phyloP scores from a whole-genome alignment of 352 stramenopile species.

The Phytophthora capsici region DNA sequence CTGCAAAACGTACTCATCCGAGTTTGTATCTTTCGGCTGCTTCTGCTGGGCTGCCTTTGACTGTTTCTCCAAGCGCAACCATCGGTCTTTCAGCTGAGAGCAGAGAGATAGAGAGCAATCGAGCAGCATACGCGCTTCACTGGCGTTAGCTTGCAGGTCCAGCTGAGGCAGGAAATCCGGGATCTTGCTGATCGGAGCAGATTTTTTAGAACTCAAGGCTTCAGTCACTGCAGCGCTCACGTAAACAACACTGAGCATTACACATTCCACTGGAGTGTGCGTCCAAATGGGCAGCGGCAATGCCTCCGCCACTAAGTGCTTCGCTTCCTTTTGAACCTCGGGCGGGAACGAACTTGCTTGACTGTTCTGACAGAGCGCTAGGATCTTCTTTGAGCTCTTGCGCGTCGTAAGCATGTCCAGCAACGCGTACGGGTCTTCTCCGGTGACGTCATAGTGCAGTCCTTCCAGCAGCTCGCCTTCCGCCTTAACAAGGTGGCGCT shows the following conservation, averaged over 20 bases:
- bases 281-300: constrained; percentile 73
- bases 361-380: constrained; percentile 18
- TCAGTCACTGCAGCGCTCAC: constrained; percentile 63
- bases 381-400: constrained; percentile 54
- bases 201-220: constrained; percentile 27
- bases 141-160: constrained; percentile 46
- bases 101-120: constrained; percentile 66
- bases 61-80: constrained; percentile 64
- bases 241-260: constrained; percentile 75
- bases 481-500: constrained; percentile 63
- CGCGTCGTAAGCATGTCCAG: constrained; percentile 69
- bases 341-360: constrained; percentile 10
- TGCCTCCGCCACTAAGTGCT: constrained; percentile 61
- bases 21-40: constrained; percentile 13
- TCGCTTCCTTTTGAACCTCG: constrained; percentile 75
- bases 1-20: constrained; percentile 58
- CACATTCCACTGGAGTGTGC: constrained; percentile 62
- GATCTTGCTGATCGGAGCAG: constrained; percentile 12
- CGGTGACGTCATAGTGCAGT: constrained; percentile 76
- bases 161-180: constrained; percentile 60
- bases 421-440: constrained; percentile 71
- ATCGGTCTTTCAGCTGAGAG: constrained; percentile 66
- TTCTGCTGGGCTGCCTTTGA: constrained; percentile 42
- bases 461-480: constrained; percentile 76
- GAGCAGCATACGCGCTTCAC: constrained; percentile 55